Conservation (phyloP, 208 protist genomes). For the Paratrypanosoma confusum region DNA sequence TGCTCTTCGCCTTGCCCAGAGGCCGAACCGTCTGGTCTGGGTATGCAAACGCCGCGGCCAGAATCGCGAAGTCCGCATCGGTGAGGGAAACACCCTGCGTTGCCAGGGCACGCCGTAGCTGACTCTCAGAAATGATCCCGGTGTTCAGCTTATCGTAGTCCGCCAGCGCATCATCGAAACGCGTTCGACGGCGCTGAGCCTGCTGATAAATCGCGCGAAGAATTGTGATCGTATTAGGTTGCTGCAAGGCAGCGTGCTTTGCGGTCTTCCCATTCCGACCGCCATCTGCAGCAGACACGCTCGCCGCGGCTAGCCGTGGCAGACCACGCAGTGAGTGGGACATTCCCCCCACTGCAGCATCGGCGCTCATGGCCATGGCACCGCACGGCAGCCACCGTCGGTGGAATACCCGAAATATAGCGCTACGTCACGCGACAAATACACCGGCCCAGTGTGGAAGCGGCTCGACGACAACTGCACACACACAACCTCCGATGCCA, state of each 20-base stretch:
- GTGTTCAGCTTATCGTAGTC: slow-evolving; percentile 77
- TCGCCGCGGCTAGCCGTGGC: no score
- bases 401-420: no score
- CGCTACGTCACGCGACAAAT: no score
- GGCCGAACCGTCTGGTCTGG: no score
- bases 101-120: slow-evolving; percentile 62
- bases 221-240: background rate
- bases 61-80: slow-evolving; percentile 24
- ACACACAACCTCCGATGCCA: no score
- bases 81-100: slow-evolving; percentile 39
- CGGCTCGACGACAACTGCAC: no score
- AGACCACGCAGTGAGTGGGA: no score
- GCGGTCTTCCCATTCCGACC: background rate
- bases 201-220: background rate
- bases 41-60: slow-evolving; percentile 26
- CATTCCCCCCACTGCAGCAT: no score
- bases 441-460: no score
- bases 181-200: slow-evolving; percentile 58
- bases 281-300: background rate
- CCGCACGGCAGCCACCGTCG: no score
- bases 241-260: background rate
- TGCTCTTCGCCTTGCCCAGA: no score
- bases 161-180: slow-evolving; percentile 64
- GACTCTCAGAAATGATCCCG: slow-evolving; percentile 59
- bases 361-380: no score